These are phyloP conservation scores for Strigomonas culicis DNA, from an alignment of 208 protist genomes.

Conservation along the genomic window DNA sequence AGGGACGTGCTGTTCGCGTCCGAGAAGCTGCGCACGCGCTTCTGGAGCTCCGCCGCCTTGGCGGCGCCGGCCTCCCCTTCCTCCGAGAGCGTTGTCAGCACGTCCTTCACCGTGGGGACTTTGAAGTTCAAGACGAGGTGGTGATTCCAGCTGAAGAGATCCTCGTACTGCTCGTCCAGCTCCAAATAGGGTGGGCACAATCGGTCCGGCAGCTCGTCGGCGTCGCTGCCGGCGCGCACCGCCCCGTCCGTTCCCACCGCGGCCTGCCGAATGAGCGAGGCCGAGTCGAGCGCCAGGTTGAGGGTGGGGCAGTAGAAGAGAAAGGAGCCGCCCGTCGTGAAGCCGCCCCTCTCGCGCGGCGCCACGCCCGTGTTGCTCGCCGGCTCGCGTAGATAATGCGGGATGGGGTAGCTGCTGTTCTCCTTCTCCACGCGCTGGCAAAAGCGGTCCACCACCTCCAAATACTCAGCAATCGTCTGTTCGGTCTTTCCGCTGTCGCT, in stretches of 20 bases:
- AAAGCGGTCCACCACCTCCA: constrained; percentile 46
- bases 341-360: too few species aligned
- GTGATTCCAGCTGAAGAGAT: neutral
- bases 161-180: too few species aligned
- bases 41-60: too few species aligned
- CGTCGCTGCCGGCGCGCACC: too few species aligned
- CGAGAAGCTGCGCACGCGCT: neutral
- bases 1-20: neutral
- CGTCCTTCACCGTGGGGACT: neutral
- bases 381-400: too few species aligned
- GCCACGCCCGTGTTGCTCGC: too few species aligned
- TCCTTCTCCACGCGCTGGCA: constrained; percentile 20
- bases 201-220: too few species aligned
- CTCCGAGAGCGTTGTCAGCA: neutral
- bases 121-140: neutral
- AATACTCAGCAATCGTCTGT: constrained; percentile 45
- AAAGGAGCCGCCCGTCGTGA: too few species aligned
- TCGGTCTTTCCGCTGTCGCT: constrained; percentile 17
- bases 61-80: neutral
- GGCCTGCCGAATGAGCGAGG: neutral
- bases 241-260: too few species aligned
- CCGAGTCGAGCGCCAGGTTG: neutral
- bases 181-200: too few species aligned
- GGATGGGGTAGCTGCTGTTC: neutral
- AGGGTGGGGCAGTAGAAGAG: neutral